phyloP scores from a whole-genome alignment of 169 alveolate genomes.

The Condylostoma magnum region DNA sequence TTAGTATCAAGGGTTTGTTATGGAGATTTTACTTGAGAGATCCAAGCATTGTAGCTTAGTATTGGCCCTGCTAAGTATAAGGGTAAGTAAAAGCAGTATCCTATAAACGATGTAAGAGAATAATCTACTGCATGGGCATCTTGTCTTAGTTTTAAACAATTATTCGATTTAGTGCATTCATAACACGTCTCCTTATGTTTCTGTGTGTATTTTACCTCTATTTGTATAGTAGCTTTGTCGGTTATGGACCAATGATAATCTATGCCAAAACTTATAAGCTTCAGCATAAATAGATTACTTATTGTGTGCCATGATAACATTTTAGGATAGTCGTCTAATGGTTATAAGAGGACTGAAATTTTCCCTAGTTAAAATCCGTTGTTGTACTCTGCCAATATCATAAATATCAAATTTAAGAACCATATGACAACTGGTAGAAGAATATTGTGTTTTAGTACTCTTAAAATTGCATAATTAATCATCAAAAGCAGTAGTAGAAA shows the following conservation, averaged over 20 bases:
- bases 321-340: conserved; percentile 31
- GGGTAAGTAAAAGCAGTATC: conserved; percentile 70
- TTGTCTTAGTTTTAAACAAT: conserved; percentile 41
- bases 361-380: conserved; percentile 46
- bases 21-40: conserved; percentile 41
- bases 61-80: conserved; percentile 73
- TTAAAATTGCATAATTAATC: conserved; percentile 4
- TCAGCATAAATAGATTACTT: conserved; percentile 58
- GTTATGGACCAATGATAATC: conserved; percentile 49
- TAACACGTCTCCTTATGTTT: conserved; percentile 42
- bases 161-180: conserved; percentile 37
- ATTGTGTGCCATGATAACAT: conserved; percentile 59
- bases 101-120: conserved; percentile 39
- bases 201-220: too few species aligned
- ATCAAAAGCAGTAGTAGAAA: conserved; percentile 11
- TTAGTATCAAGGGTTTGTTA: conserved; percentile 29
- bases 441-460: conserved; percentile 28
- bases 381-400: conserved; percentile 47
- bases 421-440: conserved; percentile 49
- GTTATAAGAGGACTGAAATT: conserved; percentile 33
- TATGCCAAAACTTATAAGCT: conserved; percentile 61
- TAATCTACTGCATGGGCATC: conserved; percentile 24
- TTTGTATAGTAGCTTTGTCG: conserved; percentile 24
- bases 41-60: conserved; percentile 59
- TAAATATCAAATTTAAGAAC: conserved; percentile 44